Base-by-base conservation (phyloP, 1,284 basidiomycete genomes). In the Sporisorium exsertum region DNA sequence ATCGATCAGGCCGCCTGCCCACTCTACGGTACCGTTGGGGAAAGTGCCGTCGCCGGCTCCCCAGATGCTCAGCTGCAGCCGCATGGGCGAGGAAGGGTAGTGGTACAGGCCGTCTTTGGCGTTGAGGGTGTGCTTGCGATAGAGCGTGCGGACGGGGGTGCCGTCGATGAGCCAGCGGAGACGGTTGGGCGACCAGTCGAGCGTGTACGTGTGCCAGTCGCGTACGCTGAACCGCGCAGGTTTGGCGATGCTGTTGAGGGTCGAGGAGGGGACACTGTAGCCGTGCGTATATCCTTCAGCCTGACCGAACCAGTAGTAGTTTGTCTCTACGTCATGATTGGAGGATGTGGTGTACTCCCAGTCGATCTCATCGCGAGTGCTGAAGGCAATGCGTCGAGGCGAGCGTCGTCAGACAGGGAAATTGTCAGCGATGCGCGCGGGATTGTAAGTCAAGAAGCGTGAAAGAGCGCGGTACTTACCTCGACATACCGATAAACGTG, bases 1-100 rank as follows among this genome's bases (percentile, higher is more conserved):
- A 27, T 81, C 79, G 62, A 77, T 78, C 35, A 70, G n/a, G 3
- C 79, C 79, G 2, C 79, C 79, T 2, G 72, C 29, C 79, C 79
- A 81, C 15, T 77, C 67, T 8, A 63, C 58, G 18, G 76, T 78
- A 5, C 79, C 79, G 5, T 64, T 15, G 0, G 43, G 43, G 53
- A 58, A 74, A 1, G 72, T 61, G 20, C 69, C 69, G 45, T 70
- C 73, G 22, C 79, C 77, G 2, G 71, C 77, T 16, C 74, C 75
- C 79, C 77, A 81, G 58, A 79, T 75, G 58, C 58, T 64, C 7
- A 81, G 43, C 27, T 81, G 79, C 13, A 79, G 42, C 5, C 79
- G 58, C 58, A 76, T 61, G 20, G 79, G 79, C 32, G 69, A 68
- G 9, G 60, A 59, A 0, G 79, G 79, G 62, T 71, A 81, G 56